Base-by-base conservation (phyloP, 306 rosid species). In the Malus fusca region DNA sequence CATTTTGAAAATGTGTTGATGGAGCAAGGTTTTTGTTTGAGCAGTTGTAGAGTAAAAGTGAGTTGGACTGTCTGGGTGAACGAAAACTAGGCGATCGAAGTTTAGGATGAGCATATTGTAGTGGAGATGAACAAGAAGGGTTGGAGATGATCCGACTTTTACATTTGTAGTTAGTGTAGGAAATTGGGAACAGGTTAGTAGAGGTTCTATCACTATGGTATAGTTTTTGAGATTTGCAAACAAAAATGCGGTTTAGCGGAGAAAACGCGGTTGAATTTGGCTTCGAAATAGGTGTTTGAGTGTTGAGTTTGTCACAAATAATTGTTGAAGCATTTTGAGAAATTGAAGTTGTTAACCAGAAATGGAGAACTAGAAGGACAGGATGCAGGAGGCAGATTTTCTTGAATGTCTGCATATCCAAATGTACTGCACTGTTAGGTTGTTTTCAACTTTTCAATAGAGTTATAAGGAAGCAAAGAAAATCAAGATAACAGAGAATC, bases 1-100 rank as follows among this genome's bases (percentile, higher is more conserved):
- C 82, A 40, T 53, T 80, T 37, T 64, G 75, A 52, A 74, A 21
- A 26, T 35, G 60, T 74, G 84, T 70, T 25, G 82, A 77, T 14
- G 64, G 8, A 22, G 86, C 62, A 7, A 76, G 58, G 43, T n/a
- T 76, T 82, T 6, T 67, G 63, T 53, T 81, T 76, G 87, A 83
- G 89, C 93, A 88, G 43, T 91, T 77, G 85, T 77, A 84, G 84
- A 91, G 91, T 63, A 91, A 69, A 51, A 87, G 85, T 13, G 89
- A 88, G 76, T 79, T 80, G 18, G 81, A 84, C 21, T 15, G 55
- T 15, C 8, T 2, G 55, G 55, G 11, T 8, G 44, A 15, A 48
- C 8, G 8, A 48, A 15, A 48, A 15, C 55, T 48, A 5, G 55
- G 55, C 0, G 6, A 48, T 48, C 8, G 69, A 55, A 78, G 44